Evolutionary conservation across 2,329 filamentous ascomycete genomes (phyloP).

Genomic region (Pseudocercospora vitis): DNA sequence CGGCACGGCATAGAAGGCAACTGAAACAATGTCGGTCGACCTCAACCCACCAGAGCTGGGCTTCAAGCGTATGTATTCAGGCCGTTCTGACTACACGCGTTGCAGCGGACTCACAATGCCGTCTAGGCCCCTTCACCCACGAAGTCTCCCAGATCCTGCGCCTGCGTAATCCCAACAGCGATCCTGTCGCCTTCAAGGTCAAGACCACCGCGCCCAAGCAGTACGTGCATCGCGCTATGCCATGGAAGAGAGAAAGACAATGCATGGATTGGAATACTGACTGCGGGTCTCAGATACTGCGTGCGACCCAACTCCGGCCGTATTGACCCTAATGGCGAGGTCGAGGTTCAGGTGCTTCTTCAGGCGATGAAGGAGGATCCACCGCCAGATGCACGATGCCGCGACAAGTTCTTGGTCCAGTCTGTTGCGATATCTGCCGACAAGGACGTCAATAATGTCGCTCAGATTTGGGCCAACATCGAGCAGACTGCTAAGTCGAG

Average conservation of each 20-base stretch:
- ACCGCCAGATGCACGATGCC: slow-evolving; percentile 79
- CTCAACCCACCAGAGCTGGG: slow-evolving; percentile 87
- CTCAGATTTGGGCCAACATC: slow-evolving; percentile 75
- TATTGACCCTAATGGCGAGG: slow-evolving; percentile 84
- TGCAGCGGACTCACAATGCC: slow-evolving; percentile 21
- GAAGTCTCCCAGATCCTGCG: slow-evolving; percentile 64
- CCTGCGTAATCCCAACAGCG: slow-evolving; percentile 58
- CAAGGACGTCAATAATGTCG: slow-evolving; percentile 78
- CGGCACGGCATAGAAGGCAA: slow-evolving; percentile 13
- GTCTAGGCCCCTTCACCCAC: slow-evolving; percentile 61
- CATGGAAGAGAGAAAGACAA: neutral
- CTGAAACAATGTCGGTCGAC: slow-evolving; percentile 84
- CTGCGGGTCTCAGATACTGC: slow-evolving; percentile 69
- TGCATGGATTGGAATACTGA: slow-evolving; percentile 12
- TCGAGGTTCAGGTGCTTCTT: slow-evolving; percentile 95
- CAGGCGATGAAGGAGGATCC: slow-evolving; percentile 98
- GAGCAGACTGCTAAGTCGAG: slow-evolving; percentile 71
- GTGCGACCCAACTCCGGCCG: slow-evolving; percentile 95
- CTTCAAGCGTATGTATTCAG: slow-evolving; percentile 74
- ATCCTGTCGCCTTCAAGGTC: slow-evolving; percentile 71
- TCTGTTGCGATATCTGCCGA: slow-evolving; percentile 80
- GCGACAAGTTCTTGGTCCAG: slow-evolving; percentile 97
- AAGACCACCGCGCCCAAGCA: slow-evolving; percentile 99
- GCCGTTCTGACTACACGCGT: neutral
- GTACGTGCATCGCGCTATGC: slow-evolving; percentile 57